Evolutionary conservation across 2,329 filamentous ascomycete genomes (phyloP), one percentile per base, ranked within the genome.

Genomic region (Trichophyton benhamiae): DNA sequence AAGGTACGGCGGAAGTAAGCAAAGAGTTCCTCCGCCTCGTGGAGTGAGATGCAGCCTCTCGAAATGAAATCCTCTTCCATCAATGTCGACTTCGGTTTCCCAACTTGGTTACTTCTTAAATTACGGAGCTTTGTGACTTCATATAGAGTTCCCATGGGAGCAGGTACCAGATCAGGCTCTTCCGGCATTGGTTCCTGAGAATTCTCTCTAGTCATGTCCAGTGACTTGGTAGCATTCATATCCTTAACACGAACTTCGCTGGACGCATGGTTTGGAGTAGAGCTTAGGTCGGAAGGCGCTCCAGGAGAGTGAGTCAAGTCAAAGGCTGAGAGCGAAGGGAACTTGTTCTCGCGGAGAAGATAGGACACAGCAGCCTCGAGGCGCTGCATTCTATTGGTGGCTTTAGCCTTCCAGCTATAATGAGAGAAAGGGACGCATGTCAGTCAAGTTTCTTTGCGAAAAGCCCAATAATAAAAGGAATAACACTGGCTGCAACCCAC

Each of bases 91-190:
- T 72, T 72, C 8, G 71, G 73, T 59, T 70, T 71, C 27, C 73
- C 72, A 22, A 68, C 66, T 30, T 71, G 72, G 61, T 74, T 74
- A 59, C 74, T 74, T 36, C 74, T 68, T 61, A 76, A 63, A 53
- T 76, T 74, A 33, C 74, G 73, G 57, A 82, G 69, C 59, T 79
- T 78, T 0, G 80, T 82, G 13, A 82, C 79, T 63, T 82, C 79
- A 67, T 80, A 82, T 11, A 82, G 68, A 68, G 77, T 80, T 59
- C 78, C 76, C 79, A 82, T 82, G 0, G 79, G 79, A 13, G 78
- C 78, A 15, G 77, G 75, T 1, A 80, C 77, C 38, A 78, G 69
- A 36, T 74, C 74, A 33, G 72, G 68, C 61, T 74, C 72, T 46
- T 77, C 76, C 17, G 74, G 67, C 59, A 71, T 70, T 2, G 73